Conservation (phyloP, 176 grass and related monocot species). For the Carex pumila region DNA sequence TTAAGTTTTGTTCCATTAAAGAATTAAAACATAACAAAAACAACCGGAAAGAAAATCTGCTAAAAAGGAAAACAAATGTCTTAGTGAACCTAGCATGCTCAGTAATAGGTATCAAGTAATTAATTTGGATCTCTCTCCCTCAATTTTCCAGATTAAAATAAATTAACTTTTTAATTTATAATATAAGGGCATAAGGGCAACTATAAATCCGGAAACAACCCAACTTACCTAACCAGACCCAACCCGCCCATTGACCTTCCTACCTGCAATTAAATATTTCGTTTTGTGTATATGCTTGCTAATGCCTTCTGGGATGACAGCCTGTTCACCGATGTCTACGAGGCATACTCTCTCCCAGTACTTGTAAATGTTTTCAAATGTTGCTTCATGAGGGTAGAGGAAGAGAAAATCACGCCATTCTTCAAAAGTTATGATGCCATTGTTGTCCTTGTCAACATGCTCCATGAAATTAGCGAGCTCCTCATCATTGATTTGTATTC, state of each 20-base stretch:
- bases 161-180: not conserved
- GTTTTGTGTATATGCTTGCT: constrained; percentile 63
- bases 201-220: constrained; percentile 2
- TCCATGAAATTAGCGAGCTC: constrained; percentile 79
- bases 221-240: constrained; percentile 3
- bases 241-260: constrained; percentile 5
- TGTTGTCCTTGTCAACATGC: constrained; percentile 86
- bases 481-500: constrained; percentile 82
- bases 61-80: not conserved
- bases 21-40: not conserved
- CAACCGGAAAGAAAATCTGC: not conserved
- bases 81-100: not conserved
- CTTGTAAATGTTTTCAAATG: constrained; percentile 83
- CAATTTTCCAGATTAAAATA: not conserved
- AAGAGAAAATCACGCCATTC: constrained; percentile 97
- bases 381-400: constrained; percentile 84
- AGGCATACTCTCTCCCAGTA: constrained; percentile 87
- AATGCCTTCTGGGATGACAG: constrained; percentile 70
- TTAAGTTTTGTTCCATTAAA: not conserved
- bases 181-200: not conserved
- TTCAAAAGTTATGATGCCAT: constrained; percentile 93
- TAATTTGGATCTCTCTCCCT: not conserved
- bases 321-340: constrained; percentile 82
- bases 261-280: constrained; percentile 69
- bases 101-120: not conserved